A percentile compares a stretch with the other conserved stretches of the same genome.
Conservation (phyloP, 495 filamentous ascomycete species). For the Podospora anserina region DNA sequence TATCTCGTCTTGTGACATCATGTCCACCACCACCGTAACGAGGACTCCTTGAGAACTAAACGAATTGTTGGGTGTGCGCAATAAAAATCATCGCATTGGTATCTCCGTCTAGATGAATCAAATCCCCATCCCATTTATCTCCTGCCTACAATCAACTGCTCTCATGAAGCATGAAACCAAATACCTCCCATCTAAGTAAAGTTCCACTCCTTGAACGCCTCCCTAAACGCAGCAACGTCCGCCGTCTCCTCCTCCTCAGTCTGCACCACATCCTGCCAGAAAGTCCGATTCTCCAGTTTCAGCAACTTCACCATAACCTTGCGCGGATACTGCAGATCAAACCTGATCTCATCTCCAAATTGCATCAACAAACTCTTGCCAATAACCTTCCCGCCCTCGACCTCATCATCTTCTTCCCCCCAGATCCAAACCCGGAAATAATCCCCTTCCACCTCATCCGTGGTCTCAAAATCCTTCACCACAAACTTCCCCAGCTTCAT, state of each 20-base stretch:
- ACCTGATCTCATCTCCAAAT: slow-evolving; percentile 47
- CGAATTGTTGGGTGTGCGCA: neutral
- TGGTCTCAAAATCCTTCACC: slow-evolving; percentile 37
- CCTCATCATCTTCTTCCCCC: slow-evolving; percentile 40
- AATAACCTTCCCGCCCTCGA: slow-evolving; percentile 21
- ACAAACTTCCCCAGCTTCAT: slow-evolving; percentile 59
- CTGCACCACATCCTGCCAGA: slow-evolving; percentile 84
- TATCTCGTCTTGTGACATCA: no score
- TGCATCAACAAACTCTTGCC: slow-evolving; percentile 49
- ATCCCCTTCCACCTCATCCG: slow-evolving; percentile 56
- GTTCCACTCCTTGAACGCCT: slow-evolving; percentile 82
- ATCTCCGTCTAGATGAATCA: neutral
- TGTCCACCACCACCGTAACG: no score
- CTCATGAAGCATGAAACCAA: neutral
- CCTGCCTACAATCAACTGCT: neutral
- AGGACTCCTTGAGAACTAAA: neutral
- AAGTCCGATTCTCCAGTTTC: slow-evolving; percentile 63
- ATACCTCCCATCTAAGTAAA: slow-evolving; percentile 47
- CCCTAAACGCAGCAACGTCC: slow-evolving; percentile 78
- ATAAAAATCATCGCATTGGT: neutral
- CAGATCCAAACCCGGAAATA: slow-evolving; percentile 87
- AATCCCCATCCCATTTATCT: neutral
- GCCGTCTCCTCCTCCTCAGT: slow-evolving; percentile 68
- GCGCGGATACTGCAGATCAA: slow-evolving; percentile 64
- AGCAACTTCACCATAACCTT: slow-evolving; percentile 85